Conservation (phyloP, 768 basidiomycete genomes). For the Rhizopogon vulgaris region DNA sequence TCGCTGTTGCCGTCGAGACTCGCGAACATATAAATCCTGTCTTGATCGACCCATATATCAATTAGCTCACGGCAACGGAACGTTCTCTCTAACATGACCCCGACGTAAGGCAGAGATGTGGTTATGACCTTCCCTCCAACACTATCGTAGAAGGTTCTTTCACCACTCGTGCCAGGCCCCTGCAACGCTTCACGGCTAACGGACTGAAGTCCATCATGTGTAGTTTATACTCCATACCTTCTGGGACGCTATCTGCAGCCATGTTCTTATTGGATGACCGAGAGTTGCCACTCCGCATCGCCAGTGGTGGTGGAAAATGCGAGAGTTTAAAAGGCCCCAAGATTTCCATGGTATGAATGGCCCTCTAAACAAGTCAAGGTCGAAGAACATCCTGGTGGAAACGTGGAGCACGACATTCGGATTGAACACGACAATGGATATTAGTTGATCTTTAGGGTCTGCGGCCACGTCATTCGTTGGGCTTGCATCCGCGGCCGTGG, state of each 20-base stretch:
- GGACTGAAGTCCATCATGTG: background rate
- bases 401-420: background rate
- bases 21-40: too few species aligned
- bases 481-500: background rate
- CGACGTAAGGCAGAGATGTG: background rate
- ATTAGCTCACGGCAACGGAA: background rate
- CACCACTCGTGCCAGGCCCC: background rate
- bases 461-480: background rate
- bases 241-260: too few species aligned
- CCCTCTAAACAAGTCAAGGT: background rate
- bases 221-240: background rate
- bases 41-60: too few species aligned
- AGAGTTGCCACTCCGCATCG: background rate
- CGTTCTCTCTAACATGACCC: background rate
- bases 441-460: background rate
- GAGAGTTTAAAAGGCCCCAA: background rate
- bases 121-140: background rate
- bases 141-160: background rate
- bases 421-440: background rate
- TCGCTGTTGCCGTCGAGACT: too few species aligned
- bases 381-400: background rate
- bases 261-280: background rate
- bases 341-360: background rate
- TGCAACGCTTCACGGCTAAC: background rate
- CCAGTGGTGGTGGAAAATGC: background rate